A percentile compares a stretch with the other conserved stretches of the same genome.
These are phyloP conservation scores for Rusavskia elegans DNA, from an alignment of 495 filamentous ascomycete genomes.

Conservation along the genomic window DNA sequence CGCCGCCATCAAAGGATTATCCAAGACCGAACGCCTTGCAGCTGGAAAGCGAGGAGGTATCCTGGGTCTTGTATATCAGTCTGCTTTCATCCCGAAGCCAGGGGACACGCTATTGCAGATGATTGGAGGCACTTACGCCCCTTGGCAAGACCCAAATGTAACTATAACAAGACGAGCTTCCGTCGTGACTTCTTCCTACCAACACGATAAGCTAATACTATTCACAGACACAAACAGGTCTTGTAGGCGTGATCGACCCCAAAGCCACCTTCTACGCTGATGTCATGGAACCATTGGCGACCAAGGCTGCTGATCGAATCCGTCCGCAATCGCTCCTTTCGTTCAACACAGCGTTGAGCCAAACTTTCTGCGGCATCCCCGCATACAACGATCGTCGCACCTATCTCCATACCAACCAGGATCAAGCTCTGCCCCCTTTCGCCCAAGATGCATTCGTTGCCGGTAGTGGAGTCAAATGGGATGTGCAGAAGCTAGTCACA, in stretches of 20 bases:
- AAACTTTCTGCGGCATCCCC: neutral
- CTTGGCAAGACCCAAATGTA: constrained; percentile 3
- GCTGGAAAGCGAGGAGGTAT: constrained; percentile 16
- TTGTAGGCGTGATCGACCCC: constrained; percentile 2
- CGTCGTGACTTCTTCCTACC: neutral
- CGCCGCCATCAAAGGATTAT: constrained; percentile 18
- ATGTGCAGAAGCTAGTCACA: neutral
- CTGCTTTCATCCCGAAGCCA: constrained; percentile 14
- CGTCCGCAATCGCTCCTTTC: constrained; percentile 2
- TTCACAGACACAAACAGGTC: constrained; percentile 1
- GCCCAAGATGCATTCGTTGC: constrained; percentile 5
- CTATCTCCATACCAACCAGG: constrained; percentile 1
- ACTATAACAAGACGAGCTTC: neutral
- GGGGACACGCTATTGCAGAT: constrained; percentile 1
- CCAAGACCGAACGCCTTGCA: constrained; percentile 10
- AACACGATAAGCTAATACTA: neutral
- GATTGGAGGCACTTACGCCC: constrained; percentile 5
- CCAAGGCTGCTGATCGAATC: constrained; percentile 1
- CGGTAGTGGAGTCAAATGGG: constrained; percentile 2
- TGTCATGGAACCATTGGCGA: constrained; percentile 4
- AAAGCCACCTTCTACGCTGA: constrained; percentile 7
- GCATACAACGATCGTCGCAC: constrained; percentile 2
- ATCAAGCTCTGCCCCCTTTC: constrained; percentile 4
- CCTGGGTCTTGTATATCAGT: constrained; percentile 16
- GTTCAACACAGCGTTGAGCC: constrained; percentile 1